These are phyloP conservation scores for Brettanomyces bruxellensis DNA, from an alignment of 805 yeast genomes.

Conservation along the genomic window DNA sequence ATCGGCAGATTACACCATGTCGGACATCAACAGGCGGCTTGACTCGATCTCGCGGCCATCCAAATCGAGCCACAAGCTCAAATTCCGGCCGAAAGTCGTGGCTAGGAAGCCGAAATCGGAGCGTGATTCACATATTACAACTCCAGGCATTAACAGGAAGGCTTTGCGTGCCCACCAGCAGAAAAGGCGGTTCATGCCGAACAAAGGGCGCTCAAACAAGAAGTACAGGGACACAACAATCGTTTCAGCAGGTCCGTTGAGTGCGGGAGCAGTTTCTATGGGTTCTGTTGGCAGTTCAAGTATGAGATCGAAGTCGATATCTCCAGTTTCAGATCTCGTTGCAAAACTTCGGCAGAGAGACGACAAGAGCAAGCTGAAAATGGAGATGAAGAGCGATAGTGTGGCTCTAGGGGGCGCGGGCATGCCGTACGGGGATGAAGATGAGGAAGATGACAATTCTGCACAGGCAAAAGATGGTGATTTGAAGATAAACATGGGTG, in stretches of 20 bases:
- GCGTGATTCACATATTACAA: conserved; percentile 53
- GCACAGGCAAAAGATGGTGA: conserved; percentile 2
- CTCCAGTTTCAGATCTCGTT: conserved; percentile 1
- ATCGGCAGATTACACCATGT: not conserved
- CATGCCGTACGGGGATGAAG: not conserved
- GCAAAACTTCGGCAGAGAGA: not conserved
- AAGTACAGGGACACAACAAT: conserved; percentile 42
- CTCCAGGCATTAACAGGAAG: conserved; percentile 28
- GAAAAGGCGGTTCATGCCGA: not conserved
- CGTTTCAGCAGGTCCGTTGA: conserved; percentile 65
- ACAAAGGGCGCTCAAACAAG: conserved; percentile 19
- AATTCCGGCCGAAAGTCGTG: conserved; percentile 82
- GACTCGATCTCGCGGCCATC: conserved; percentile 30
- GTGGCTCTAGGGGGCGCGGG: not conserved
- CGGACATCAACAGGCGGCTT: conserved; percentile 18
- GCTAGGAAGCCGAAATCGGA: conserved; percentile 80
- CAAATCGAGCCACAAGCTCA: conserved; percentile 30
- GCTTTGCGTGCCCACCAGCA: conserved; percentile 10
- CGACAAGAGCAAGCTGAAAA: not conserved
- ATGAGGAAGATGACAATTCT: not conserved
- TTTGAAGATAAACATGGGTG: conserved; percentile 47
- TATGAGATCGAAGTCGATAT: conserved; percentile 11
- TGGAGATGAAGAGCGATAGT: not conserved
- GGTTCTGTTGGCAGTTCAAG: conserved; percentile 19
- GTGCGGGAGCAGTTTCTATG: conserved; percentile 50